Base-by-base conservation (phyloP, 306 rosid genomes). In the Vigna angularis region DNA sequence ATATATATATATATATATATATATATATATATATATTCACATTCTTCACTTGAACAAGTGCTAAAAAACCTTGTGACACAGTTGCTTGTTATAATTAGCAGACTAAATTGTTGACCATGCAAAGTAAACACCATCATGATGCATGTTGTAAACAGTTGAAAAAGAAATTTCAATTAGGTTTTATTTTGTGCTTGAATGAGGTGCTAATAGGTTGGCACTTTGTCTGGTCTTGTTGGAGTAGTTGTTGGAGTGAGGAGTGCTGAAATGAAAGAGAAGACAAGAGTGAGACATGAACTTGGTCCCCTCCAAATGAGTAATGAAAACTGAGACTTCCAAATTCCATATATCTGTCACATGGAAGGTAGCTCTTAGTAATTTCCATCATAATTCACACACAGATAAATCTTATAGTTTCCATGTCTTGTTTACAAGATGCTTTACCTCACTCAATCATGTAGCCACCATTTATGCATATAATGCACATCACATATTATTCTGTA, bases 261-360 rank as follows among this genome's bases (percentile, higher is more conserved):
- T 65, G 65, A 65, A 65, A 65, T 52, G 66, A 65, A 20, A 51
- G 56, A 50, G 26, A 64, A 49, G 40, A 32, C 1, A 15, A 9
- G 47, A 6, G 14, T 45, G 78, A 28, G 70, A 32, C 1, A 18
- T 57, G 1, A 8, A 12, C 10, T 51, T 38, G 65, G 80, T 38
- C 67, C 66, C 69, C 66, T 76, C 50, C 73, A 64, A 34, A 76
- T 51, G 36, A 10, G n/a, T 66, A 40, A 50, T 64, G n/a, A 63
- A 52, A 75, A 63, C 7, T 48, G 50, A 74, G 24, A 74, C 40
- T 62, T 38, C 38, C 79, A 73, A 61, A 45, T 59, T 61, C 51
- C 18, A 47, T 13, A 47, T 13, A 58, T 28, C 48, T 45, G 7
- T 8, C 18, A 73, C 51, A 22, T 22, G 26, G 3, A 47, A 24